Percentiles rank a stretch among this genome's conserved stretches.
Evolutionary conservation across 2,329 filamentous ascomycete species (phyloP).

Genomic region (Plenodomus tracheiphilus): DNA sequence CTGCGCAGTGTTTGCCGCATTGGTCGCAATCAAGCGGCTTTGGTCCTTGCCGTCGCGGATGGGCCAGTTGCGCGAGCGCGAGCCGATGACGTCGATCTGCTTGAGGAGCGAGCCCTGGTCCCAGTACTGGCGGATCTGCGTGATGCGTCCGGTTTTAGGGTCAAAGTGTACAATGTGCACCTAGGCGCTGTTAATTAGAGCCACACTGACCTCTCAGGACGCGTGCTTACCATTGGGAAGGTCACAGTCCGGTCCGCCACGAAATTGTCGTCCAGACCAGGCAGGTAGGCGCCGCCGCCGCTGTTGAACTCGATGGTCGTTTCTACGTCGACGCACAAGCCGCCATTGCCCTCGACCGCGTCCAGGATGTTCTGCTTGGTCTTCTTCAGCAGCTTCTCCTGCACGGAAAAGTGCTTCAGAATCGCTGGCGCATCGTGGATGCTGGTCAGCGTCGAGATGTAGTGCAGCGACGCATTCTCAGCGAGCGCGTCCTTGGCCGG

Average conservation of each 20-base stretch:
- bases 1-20: slow-evolving; percentile 49
- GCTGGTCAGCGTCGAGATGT: slow-evolving; percentile 84
- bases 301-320: slow-evolving; percentile 80
- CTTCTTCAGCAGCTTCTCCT: slow-evolving; percentile 77
- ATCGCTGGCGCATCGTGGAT: slow-evolving; percentile 74
- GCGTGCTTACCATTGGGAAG: slow-evolving; percentile 70
- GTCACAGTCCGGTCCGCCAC: slow-evolving; percentile 78
- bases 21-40: slow-evolving; percentile 71
- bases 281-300: slow-evolving; percentile 84
- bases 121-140: slow-evolving; percentile 88
- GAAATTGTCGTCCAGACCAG: slow-evolving; percentile 92
- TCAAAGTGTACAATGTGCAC: slow-evolving; percentile 86
- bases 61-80: slow-evolving; percentile 89
- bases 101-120: slow-evolving; percentile 93
- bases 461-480: slow-evolving; percentile 62
- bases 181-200: slow-evolving; percentile 24
- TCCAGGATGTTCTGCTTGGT: slow-evolving; percentile 78
- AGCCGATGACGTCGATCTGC: slow-evolving; percentile 90
- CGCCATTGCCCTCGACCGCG: slow-evolving; percentile 70
- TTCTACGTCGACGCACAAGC: slow-evolving; percentile 76
- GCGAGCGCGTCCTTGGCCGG: slow-evolving; percentile 50
- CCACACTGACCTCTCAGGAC: background rate
- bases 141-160: slow-evolving; percentile 73
- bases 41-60: slow-evolving; percentile 88
- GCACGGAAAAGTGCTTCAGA: slow-evolving; percentile 75